Evolutionary conservation across 768 basidiomycete species (phyloP), one percentile per base, ranked within the genome.

Genomic region (Cubamyces lactineus): DNA sequence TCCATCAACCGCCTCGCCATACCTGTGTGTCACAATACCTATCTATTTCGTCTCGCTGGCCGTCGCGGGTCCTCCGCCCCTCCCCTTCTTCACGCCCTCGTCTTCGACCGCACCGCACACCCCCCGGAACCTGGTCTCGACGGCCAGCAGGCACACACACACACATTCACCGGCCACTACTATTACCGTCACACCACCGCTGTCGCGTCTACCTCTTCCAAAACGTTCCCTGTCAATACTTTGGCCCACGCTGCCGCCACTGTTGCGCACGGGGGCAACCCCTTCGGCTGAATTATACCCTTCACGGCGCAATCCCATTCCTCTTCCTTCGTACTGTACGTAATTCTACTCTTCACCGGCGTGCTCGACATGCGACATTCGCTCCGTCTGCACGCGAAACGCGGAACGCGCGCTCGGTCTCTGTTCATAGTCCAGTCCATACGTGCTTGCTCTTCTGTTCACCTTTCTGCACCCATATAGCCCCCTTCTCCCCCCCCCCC

Each of bases 81-180:
- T 23, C 47, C 11, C 2, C 41, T 12, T 12, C n/a, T 3, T 42
- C n/a, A 3, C 11, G 3, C 41, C 2, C 11, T 42, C n/a, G 11
- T 12, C 38, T 47, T 53, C 17, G 28, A 30, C 40, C 40, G 39
- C 39, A n/a, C 51, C 28, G 30, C 40, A n/a, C 52, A 0, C 15
- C 41, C 12, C 26, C n/a, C 34, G 34, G 34, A 16, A 34, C 17
- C 61, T 53, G 61, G 61, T 63, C 61, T 57, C 50, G 61, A 57
- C 61, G 61, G 55, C 61, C 61, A 38, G 56, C 56, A 47, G 50
- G 61, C 52, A 41, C 51, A 9, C 56, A 23, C 28, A 28, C 38
- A 56, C 52, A 41, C 51, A 9, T 47, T 16, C 28, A 28, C 38
- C 56, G 6, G 9, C 47, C 45, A 9, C 13, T 39, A 40, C 53